Evolutionary conservation across 1,284 basidiomycete genomes (phyloP).

Genomic region (Polyporus tsugae): DNA sequence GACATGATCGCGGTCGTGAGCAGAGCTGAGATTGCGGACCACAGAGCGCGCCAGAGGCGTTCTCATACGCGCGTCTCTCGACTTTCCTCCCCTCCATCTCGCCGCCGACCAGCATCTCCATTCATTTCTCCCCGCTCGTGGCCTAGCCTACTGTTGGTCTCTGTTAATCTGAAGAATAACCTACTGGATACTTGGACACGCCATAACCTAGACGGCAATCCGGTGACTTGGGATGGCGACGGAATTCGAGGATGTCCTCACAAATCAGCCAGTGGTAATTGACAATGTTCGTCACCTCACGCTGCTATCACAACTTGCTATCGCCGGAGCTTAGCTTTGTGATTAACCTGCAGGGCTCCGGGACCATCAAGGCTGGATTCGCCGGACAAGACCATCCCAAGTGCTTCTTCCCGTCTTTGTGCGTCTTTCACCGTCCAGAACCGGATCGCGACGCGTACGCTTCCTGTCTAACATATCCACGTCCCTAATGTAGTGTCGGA

Average conservation of each 20-base stretch:
- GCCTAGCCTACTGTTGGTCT: conserved; percentile 22
- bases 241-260: conserved; percentile 90
- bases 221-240: conserved; percentile 58
- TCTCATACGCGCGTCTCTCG: conserved; percentile 28
- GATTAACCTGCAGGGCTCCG: conserved; percentile 77
- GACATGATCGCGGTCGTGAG: conserved; percentile 31
- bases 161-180: conserved; percentile 18
- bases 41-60: conserved; percentile 21
- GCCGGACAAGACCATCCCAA: conserved; percentile 98
- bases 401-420: conserved; percentile 99
- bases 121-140: conserved; percentile 18
- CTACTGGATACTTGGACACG: conserved; percentile 14
- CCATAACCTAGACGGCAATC: conserved; percentile 7
- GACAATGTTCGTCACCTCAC: conserved; percentile 79
- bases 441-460: conserved; percentile 37
- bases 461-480: conserved; percentile 35
- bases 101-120: conserved; percentile 20
- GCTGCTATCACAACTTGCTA: neutral
- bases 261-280: conserved; percentile 94
- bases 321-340: neutral
- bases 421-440: conserved; percentile 58
- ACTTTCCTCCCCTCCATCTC: conserved; percentile 19
- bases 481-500: conserved; percentile 72
- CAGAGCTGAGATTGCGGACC: conserved; percentile 14
- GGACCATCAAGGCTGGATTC: conserved; percentile 97